phyloP scores from a whole-genome alignment of 805 yeast genomes.

The Starmera quercuum region DNA sequence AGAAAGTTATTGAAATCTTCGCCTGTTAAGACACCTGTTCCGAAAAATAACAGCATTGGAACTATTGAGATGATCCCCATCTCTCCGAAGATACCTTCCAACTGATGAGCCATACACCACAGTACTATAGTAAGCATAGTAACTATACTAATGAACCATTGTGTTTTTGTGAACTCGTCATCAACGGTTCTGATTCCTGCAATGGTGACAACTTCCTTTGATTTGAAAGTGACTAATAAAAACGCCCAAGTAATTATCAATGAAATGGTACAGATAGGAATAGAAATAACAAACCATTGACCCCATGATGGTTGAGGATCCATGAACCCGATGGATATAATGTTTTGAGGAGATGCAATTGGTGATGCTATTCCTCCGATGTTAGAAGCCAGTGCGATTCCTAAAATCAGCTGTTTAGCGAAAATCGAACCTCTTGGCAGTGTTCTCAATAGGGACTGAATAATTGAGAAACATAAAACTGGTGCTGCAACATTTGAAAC shows the following conservation, averaged over 20 bases:
- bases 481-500: conserved; percentile 97
- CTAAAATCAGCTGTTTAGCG: conserved; percentile 78
- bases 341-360: conserved; percentile 94
- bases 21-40: conserved; percentile 76
- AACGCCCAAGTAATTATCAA: conserved; percentile 67
- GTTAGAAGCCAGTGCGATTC: conserved; percentile 89
- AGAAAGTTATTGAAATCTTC: conserved; percentile 94
- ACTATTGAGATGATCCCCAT: conserved; percentile 94
- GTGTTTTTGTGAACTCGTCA: conserved; percentile 65
- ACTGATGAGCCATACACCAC: conserved; percentile 83
- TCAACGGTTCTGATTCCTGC: conserved; percentile 44
- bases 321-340: conserved; percentile 86
- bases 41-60: conserved; percentile 88
- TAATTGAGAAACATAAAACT: conserved; percentile 81
- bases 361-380: conserved; percentile 98
- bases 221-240: conserved; percentile 56
- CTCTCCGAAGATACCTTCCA: conserved; percentile 76
- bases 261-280: conserved; percentile 68
- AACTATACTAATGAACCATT: conserved; percentile 66
- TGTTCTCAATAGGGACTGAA: conserved; percentile 83
- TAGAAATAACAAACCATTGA: conserved; percentile 84
- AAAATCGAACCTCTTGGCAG: conserved; percentile 72
- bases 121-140: conserved; percentile 66
- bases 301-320: conserved; percentile 80
- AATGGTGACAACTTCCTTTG: conserved; percentile 37